phyloP scores from a whole-genome alignment of 208 protist genomes.

The Leishmania gerbilli region DNA sequence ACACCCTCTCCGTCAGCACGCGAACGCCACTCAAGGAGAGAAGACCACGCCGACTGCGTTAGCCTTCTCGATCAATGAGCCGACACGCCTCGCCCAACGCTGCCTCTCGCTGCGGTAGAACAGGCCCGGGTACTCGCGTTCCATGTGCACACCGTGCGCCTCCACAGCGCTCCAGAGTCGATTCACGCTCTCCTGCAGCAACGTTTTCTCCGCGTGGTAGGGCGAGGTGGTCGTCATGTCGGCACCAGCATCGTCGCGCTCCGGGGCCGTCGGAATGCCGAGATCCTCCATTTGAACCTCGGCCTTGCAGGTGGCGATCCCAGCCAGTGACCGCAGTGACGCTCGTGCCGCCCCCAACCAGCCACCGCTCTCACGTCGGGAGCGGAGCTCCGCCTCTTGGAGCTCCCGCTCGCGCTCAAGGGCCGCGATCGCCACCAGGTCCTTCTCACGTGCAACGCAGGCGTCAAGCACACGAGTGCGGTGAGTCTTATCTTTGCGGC shows the following conservation, averaged over 20 bases:
- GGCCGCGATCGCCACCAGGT: slow-evolving; percentile 32
- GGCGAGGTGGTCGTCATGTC: slow-evolving; percentile 57
- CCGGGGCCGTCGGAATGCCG: slow-evolving; percentile 19
- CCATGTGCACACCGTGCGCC: slow-evolving; percentile 60
- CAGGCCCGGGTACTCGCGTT: slow-evolving; percentile 54
- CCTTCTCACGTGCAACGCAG: slow-evolving; percentile 34
- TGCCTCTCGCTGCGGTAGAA: slow-evolving; percentile 71
- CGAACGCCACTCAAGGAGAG: slow-evolving; percentile 23
- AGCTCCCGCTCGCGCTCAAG: slow-evolving; percentile 29
- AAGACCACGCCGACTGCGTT: slow-evolving; percentile 78
- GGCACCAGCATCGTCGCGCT: slow-evolving; percentile 40
- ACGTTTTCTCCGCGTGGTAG: slow-evolving; percentile 50
- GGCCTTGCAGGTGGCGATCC: slow-evolving; percentile 59
- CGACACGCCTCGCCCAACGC: slow-evolving; percentile 42
- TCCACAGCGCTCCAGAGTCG: slow-evolving; percentile 63
- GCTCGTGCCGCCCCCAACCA: slow-evolving; percentile 29
- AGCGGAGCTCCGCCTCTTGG: slow-evolving; percentile 18
- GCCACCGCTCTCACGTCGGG: slow-evolving; percentile 23
- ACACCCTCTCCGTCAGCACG: slow-evolving; percentile 4
- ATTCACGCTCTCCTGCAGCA: slow-evolving; percentile 48
- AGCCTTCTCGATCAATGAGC: slow-evolving; percentile 52
- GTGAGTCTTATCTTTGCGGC: slow-evolving; percentile 67
- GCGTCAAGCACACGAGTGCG: slow-evolving; percentile 30
- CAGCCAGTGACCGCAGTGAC: slow-evolving; percentile 33
- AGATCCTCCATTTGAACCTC: slow-evolving; percentile 47